Evolutionary conservation across 169 alveolate species (phyloP).

Genomic region (Plasmodium vinckei): DNA sequence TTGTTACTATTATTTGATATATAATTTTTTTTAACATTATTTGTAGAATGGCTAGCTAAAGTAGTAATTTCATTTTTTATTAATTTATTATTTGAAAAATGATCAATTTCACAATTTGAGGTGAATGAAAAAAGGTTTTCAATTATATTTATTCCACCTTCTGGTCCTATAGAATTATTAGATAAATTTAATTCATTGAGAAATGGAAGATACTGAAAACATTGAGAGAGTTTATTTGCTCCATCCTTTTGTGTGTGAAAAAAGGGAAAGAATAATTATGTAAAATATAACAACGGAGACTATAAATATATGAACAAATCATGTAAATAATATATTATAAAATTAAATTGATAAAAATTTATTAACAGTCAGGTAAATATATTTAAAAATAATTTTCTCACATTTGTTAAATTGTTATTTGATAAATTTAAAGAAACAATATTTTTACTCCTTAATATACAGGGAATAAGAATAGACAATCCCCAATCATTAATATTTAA

Average conservation of each 20-base stretch:
- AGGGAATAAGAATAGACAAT: slow-evolving; percentile 54
- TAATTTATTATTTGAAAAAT: too few species aligned
- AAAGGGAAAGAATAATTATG: neutral
- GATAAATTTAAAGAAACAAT: slow-evolving; percentile 30
- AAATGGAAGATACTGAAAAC: slow-evolving; percentile 33
- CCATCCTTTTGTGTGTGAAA: slow-evolving; percentile 41
- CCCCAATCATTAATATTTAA: slow-evolving; percentile 55
- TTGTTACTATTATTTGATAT: neutral
- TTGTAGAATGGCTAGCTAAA: neutral
- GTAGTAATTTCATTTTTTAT: too few species aligned
- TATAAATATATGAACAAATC: neutral
- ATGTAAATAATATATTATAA: neutral
- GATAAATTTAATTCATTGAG: slow-evolving; percentile 21
- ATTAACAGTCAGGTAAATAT: neutral
- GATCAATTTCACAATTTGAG: neutral
- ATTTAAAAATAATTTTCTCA: slow-evolving; percentile 10
- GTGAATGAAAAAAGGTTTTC: slow-evolving; percentile 20
- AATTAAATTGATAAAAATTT: neutral
- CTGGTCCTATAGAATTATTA: slow-evolving; percentile 16
- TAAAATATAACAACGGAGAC: neutral
- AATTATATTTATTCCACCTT: slow-evolving; percentile 43
- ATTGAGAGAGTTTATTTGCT: slow-evolving; percentile 42
- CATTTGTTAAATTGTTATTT: slow-evolving; percentile 44
- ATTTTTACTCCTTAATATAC: slow-evolving; percentile 39
- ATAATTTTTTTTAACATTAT: slow-evolving; percentile 9